Conservation (phyloP, 352 stramenopile genomes). For the Phytophthora constricta region DNA sequence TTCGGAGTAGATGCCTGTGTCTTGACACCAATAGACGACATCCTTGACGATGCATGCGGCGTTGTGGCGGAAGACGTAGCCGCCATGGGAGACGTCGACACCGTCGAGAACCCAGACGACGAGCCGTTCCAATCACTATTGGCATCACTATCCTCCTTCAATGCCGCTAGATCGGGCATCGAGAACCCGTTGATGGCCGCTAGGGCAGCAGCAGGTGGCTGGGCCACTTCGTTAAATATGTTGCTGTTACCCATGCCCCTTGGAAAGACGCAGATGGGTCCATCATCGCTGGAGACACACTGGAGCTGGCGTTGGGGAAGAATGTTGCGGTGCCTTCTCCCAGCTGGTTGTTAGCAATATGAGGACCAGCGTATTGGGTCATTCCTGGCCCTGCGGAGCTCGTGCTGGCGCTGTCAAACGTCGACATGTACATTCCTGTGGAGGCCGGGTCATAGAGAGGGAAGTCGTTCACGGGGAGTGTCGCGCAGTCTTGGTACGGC, state of each 20-base stretch:
- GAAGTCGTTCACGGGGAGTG: slow-evolving; percentile 23
- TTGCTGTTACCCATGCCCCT: slow-evolving; percentile 10
- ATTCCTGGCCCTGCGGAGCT: background rate
- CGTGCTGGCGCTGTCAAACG: background rate
- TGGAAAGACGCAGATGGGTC: slow-evolving; percentile 4
- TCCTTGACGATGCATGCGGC: background rate
- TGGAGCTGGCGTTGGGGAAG: slow-evolving; percentile 7
- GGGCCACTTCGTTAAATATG: slow-evolving; percentile 30
- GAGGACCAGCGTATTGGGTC: slow-evolving; percentile 6
- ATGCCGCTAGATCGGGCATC: slow-evolving; percentile 13
- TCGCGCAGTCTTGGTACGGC: slow-evolving; percentile 28
- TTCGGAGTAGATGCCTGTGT: background rate
- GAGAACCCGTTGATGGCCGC: slow-evolving; percentile 24
- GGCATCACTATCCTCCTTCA: slow-evolving; percentile 18
- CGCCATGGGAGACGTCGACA: slow-evolving; percentile 24
- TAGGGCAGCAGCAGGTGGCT: slow-evolving; percentile 17
- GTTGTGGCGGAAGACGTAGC: slow-evolving; percentile 1
- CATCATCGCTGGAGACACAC: background rate
- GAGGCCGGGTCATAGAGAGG: slow-evolving; percentile 18
- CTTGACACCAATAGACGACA: background rate
- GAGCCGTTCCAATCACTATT: slow-evolving; percentile 34
- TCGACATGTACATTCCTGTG: slow-evolving; percentile 13
- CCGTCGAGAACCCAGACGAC: slow-evolving; percentile 32
- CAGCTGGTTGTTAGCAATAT: slow-evolving; percentile 23
- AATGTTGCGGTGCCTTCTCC: slow-evolving; percentile 9